Evolutionary conservation across 345 rosid genomes (phyloP).

Genomic region (Populus davidiana): DNA sequence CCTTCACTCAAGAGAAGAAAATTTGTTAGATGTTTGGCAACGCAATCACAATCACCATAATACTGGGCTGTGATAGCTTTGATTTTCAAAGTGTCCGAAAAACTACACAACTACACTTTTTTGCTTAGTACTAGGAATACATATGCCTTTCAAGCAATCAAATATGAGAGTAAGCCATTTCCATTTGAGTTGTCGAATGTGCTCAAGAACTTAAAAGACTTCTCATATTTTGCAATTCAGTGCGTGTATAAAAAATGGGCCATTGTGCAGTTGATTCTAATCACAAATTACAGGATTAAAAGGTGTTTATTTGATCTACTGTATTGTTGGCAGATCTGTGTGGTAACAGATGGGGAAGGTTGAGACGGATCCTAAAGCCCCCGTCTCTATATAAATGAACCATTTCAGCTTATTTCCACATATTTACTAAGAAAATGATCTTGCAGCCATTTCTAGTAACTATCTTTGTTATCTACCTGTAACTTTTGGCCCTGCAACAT

Average conservation of each 20-base stretch:
- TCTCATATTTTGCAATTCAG: background rate
- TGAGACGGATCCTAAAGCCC: too few relatives aligned
- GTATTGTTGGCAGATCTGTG: background rate
- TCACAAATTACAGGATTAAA: too few relatives aligned
- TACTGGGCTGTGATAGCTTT: background rate
- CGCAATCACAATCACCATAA: background rate
- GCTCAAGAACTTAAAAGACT: background rate
- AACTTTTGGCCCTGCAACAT: slow-evolving; percentile 92
- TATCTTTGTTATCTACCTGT: slow-evolving; percentile 51
- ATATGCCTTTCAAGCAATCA: background rate
- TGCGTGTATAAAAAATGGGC: background rate
- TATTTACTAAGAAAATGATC: background rate
- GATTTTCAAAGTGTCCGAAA: background rate
- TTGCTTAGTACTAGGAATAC: too few relatives aligned
- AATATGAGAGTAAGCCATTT: background rate
- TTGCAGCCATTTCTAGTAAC: background rate
- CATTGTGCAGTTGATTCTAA: background rate
- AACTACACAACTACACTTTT: background rate
- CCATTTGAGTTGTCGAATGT: background rate
- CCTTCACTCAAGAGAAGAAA: slow-evolving; percentile 39
- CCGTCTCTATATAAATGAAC: too few relatives aligned
- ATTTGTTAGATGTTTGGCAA: background rate
- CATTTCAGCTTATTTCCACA: too few relatives aligned
- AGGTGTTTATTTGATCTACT: background rate
- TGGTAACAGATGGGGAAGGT: too few relatives aligned